Evolutionary conservation across 441 rosid species (phyloP).

Genomic region (Arabidopsis hybrid): DNA sequence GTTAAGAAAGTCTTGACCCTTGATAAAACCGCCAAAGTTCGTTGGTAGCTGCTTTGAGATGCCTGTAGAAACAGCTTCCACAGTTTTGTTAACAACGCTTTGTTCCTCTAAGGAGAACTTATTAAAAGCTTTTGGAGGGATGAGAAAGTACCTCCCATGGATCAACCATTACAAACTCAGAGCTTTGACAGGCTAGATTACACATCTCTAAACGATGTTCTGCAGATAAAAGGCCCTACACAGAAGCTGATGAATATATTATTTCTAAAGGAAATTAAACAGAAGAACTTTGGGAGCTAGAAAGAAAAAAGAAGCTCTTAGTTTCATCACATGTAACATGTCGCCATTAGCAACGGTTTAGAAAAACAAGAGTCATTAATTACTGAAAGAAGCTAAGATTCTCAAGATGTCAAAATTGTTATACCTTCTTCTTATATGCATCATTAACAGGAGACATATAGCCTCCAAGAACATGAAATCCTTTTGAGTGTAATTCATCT

Average conservation of each 20-base stretch:
- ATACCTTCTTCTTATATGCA: conserved; percentile 81
- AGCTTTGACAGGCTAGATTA: conserved; percentile 75
- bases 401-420: neutral
- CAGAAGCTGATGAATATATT: conserved; percentile 22
- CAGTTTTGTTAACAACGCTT: conserved; percentile 12
- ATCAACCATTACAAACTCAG: conserved; percentile 92
- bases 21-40: conserved; percentile 64
- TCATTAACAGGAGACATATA: conserved; percentile 94
- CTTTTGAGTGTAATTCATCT: conserved; percentile 71
- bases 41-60: conserved; percentile 73
- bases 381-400: conserved; percentile 10
- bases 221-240: conserved; percentile 78
- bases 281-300: conserved; percentile 1
- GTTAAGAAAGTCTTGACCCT: conserved; percentile 66
- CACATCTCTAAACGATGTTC: conserved; percentile 78
- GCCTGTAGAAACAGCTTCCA: conserved; percentile 55
- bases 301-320: conserved; percentile 14
- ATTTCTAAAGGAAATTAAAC: conserved; percentile 3
- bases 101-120: conserved; percentile 15
- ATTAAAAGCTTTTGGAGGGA: neutral
- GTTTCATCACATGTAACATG: conserved; percentile 18
- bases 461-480: conserved; percentile 82
- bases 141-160: conserved; percentile 87
- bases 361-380: neutral
- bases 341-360: neutral